Conservation (phyloP, 2,329 filamentous ascomycete genomes). For the Pestalotiopsis sp. region DNA sequence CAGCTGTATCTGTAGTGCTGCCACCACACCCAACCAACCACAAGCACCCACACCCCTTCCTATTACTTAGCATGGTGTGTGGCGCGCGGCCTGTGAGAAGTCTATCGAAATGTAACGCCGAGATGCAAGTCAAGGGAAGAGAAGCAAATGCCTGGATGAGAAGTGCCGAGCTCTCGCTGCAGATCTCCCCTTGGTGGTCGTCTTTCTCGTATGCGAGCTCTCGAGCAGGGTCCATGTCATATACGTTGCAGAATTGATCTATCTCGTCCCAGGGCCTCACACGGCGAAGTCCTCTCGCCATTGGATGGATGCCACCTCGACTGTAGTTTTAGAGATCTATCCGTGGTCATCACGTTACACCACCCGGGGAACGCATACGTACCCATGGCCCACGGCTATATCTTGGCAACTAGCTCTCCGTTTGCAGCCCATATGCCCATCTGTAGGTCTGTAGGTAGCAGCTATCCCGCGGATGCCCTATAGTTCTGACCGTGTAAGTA, state of each 20-base stretch:
- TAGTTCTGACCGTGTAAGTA: neutral
- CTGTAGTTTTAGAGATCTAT: neutral
- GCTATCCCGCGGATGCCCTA: neutral
- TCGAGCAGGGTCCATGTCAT: neutral
- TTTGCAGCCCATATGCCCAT: neutral
- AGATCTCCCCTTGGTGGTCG: constrained; percentile 17
- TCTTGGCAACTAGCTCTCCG: neutral
- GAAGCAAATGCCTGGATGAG: constrained; percentile 8
- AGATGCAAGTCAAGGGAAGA: constrained; percentile 4
- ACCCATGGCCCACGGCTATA: neutral
- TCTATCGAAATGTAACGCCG: constrained; percentile 10
- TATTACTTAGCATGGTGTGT: neutral
- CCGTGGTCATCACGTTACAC: neutral
- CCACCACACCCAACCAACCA: neutral
- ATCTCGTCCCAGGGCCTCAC: neutral
- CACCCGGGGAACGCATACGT: neutral
- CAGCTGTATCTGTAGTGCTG: no score
- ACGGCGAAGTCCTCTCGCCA: neutral
- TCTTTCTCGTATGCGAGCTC: neutral
- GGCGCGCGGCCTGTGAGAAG: neutral
- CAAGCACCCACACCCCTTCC: neutral
- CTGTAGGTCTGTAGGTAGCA: neutral
- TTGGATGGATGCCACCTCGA: neutral
- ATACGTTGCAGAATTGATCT: neutral
- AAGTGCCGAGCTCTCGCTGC: constrained; percentile 13